Evolutionary conservation across 495 filamentous ascomycete genomes (phyloP), one percentile per base, ranked within the genome.

Genomic region (Letharia lupina): DNA sequence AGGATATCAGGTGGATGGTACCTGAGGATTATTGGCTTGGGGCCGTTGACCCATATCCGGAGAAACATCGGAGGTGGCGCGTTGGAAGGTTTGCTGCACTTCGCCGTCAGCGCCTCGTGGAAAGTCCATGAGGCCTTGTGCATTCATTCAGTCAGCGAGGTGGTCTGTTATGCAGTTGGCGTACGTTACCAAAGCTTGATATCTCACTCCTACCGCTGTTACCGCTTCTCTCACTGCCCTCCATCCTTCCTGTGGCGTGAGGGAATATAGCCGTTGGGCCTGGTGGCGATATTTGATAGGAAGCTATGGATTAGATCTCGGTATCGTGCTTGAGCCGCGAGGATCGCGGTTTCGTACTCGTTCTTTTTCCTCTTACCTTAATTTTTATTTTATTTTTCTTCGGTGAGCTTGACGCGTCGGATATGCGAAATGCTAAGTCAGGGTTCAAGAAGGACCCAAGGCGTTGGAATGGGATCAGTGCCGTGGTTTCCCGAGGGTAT

Each of bases 21-120:
- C 79, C 62, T 76, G 78, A 70, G 80, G 73, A 61, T 77, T 75
- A 59, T 77, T 70, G 62, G 73, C 59, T 15, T 74, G 76, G 20
- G 75, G 75, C 37, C 74, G 48, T 52, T 57, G 31, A 13, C 47
- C 31, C n/a, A 54, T 33, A 15, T 33, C n/a, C 18, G 64, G 20
- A 73, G 74, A 8, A 7, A 12, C 9, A 56, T 31, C 48, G 58
- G 44, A 65, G 62, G 76, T 74, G 54, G 76, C 75, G 62, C 73
- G 77, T 57, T 81, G 73, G 70, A 80, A 75, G 31, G 75, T 73
- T 18, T 72, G 71, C 35, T 74, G 73, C 35, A 73, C 72, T 52
- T 67, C 69, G 31, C 44, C 58, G 31, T 66, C 64, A 18, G 57
- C 13, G 58, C 47, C 47, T 35, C 58, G 35, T 18, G 64, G 37